Percentiles rank a stretch among this genome's conserved stretches.
Conservation (phyloP, 2,329 filamentous ascomycete species). For the Diaporthe citri region DNA sequence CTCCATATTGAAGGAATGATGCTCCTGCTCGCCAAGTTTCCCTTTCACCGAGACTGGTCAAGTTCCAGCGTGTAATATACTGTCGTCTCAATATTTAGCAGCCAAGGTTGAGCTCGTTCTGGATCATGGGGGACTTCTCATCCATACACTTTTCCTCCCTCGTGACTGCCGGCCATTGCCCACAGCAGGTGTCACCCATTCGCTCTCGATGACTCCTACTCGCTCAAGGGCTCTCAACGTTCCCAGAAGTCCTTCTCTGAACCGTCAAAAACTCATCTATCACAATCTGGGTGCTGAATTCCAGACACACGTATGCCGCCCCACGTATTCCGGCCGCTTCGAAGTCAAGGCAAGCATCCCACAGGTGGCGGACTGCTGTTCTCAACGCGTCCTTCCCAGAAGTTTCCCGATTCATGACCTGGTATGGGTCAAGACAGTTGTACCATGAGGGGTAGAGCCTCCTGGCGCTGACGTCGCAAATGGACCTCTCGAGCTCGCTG, state of each 20-base stretch:
- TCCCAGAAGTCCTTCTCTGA: too few species aligned
- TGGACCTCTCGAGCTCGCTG: background rate
- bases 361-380: background rate
- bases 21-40: background rate
- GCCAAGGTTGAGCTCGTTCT: background rate
- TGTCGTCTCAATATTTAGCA: too few species aligned
- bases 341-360: conserved; percentile 4
- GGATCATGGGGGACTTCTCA: too few species aligned
- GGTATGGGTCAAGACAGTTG: background rate
- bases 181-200: background rate
- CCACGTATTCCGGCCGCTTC: background rate
- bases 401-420: too few species aligned
- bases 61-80: background rate
- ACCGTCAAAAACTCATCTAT: background rate
- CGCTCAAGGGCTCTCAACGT: background rate
- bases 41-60: background rate
- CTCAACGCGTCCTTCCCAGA: background rate
- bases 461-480: background rate
- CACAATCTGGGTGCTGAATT: background rate
- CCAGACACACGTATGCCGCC: background rate
- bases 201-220: background rate
- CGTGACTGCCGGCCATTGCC: background rate
- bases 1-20: background rate
- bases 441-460: conserved; percentile 8
- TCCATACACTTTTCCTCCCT: background rate